phyloP scores from a whole-genome alignment of 257 asterid species.

The Nicotiana benthamiana region DNA sequence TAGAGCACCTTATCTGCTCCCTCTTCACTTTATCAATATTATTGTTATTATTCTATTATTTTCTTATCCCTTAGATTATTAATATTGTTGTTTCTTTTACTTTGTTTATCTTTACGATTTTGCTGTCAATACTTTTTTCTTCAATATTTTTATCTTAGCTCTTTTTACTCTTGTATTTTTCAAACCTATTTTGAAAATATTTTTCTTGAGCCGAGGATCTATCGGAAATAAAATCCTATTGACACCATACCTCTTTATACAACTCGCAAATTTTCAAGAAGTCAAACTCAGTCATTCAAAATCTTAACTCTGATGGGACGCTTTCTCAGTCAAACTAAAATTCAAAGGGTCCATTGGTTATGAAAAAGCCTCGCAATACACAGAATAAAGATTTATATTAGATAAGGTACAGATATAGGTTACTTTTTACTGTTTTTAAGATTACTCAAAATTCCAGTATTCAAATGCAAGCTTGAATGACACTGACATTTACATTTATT shows the following conservation, averaged over 20 bases:
- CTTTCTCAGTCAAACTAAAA: background rate
- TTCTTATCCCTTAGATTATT: no score
- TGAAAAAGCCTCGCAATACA: background rate
- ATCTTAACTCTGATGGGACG: background rate
- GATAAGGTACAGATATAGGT: background rate
- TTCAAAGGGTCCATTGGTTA: background rate
- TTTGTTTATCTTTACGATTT: no score
- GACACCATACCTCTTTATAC: background rate
- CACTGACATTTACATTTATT: background rate
- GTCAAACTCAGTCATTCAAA: background rate
- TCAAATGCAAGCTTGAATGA: constrained; percentile 4
- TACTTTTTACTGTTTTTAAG: background rate
- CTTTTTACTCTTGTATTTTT: no score
- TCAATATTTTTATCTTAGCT: no score
- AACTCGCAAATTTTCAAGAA: background rate
- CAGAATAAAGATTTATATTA: background rate
- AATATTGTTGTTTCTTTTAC: no score
- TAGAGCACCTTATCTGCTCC: no score
- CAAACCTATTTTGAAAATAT: no score
- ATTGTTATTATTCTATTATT: no score
- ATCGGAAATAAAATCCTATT: no score
- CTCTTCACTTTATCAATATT: no score
- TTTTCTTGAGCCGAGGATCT: no score
- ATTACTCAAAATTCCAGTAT: background rate
- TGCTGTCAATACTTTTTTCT: no score